Conservation (phyloP, 2,329 filamentous ascomycete genomes). For the Talaromyces sp. region DNA sequence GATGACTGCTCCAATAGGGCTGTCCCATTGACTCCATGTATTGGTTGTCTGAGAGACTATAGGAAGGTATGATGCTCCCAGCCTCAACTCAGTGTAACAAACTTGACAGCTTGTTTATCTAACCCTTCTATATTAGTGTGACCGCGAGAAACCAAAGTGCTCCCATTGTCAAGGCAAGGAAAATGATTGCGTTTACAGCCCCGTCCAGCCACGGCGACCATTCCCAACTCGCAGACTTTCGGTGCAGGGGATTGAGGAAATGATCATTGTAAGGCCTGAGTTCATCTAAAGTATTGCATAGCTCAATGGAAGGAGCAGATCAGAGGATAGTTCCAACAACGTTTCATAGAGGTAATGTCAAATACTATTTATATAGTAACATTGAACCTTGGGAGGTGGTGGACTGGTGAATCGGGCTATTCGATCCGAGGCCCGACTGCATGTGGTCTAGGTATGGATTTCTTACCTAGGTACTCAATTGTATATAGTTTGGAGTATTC, state of each 20-base stretch:
- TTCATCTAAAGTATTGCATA: not conserved
- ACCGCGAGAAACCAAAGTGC: not conserved
- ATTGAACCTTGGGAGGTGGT: no score
- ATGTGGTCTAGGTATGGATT: no score
- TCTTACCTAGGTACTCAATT: no score
- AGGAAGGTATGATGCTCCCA: not conserved
- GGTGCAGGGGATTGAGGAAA: not conserved
- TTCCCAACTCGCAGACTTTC: not conserved
- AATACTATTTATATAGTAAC: no score
- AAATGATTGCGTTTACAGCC: not conserved
- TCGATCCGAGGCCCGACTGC: no score
- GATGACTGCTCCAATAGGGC: not conserved
- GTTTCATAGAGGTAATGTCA: not conserved
- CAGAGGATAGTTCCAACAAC: not conserved
- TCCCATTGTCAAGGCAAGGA: not conserved
- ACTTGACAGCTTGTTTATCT: not conserved
- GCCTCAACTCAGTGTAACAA: not conserved
- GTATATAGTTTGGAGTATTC: no score
- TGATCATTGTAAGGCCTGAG: not conserved
- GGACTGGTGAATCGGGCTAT: no score
- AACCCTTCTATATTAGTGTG: not conserved
- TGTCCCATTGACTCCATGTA: not conserved
- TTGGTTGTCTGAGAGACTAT: not conserved
- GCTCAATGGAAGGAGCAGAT: not conserved
- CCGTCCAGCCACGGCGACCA: not conserved